phyloP scores from a whole-genome alignment of 192 early-diverging fungal species.

The Coemansia sp. region DNA sequence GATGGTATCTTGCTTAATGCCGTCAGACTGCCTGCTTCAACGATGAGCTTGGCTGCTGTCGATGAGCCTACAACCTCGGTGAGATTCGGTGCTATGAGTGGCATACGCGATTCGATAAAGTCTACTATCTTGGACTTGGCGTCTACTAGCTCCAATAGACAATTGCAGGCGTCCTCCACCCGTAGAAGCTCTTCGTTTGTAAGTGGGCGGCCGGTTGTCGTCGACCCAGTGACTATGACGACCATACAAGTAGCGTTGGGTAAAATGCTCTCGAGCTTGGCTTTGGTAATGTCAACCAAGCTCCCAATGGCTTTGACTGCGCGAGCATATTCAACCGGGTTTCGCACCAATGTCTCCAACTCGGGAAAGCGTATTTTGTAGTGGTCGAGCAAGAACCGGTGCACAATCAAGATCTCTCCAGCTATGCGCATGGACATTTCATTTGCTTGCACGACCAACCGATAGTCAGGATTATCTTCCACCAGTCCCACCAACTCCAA shows the following conservation, averaged over 20 bases:
- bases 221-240: slow-evolving; percentile 85
- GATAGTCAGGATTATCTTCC: slow-evolving; percentile 84
- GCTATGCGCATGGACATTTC: slow-evolving; percentile 81
- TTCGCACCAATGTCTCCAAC: slow-evolving; percentile 83
- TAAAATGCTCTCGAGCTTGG: slow-evolving; percentile 75
- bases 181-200: slow-evolving; percentile 59
- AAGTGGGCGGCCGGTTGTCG: slow-evolving; percentile 71
- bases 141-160: slow-evolving; percentile 63
- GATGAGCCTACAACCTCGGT: slow-evolving; percentile 81
- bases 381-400: slow-evolving; percentile 75
- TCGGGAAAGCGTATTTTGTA: slow-evolving; percentile 90
- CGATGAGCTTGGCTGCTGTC: slow-evolving; percentile 87
- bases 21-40: slow-evolving; percentile 84
- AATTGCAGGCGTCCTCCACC: slow-evolving; percentile 78
- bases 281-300: slow-evolving; percentile 74
- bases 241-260: slow-evolving; percentile 86
- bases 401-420: slow-evolving; percentile 82
- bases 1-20: slow-evolving; percentile 85
- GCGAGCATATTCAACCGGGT: slow-evolving; percentile 84
- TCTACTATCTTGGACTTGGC: slow-evolving; percentile 65
- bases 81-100: slow-evolving; percentile 90
- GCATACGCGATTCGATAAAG: slow-evolving; percentile 92
- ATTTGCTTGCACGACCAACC: slow-evolving; percentile 82
- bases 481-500: slow-evolving; percentile 22
- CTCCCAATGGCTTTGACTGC: slow-evolving; percentile 80